Evolutionary conservation across 2,329 filamentous ascomycete genomes (phyloP).

Genomic region (Calonectria crousiana): DNA sequence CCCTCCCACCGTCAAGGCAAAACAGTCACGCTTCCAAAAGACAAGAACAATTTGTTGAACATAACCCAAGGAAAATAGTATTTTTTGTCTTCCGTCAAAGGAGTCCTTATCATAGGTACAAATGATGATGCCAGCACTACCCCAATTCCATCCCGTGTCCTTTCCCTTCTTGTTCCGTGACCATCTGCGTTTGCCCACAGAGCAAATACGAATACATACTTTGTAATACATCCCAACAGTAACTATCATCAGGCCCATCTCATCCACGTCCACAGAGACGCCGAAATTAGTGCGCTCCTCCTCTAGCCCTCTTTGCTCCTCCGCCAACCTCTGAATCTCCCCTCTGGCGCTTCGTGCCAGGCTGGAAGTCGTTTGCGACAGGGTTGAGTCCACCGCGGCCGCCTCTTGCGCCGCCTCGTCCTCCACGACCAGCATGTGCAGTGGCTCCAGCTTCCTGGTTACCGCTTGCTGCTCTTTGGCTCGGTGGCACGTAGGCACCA

Average conservation of each 20-base stretch:
- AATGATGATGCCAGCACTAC: slow-evolving; percentile 32
- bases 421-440: slow-evolving; percentile 48
- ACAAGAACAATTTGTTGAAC: not conserved
- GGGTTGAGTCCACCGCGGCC: slow-evolving; percentile 62
- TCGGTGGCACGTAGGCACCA: slow-evolving; percentile 52
- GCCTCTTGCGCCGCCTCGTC: slow-evolving; percentile 57
- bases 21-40: not conserved
- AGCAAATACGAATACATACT: slow-evolving; percentile 34
- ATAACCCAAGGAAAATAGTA: slow-evolving; percentile 31
- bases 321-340: slow-evolving; percentile 62
- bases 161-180: slow-evolving; percentile 30
- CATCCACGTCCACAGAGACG: not conserved
- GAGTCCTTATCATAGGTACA: slow-evolving; percentile 32
- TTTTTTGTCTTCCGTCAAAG: slow-evolving; percentile 39
- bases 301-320: slow-evolving; percentile 57
- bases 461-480: slow-evolving; percentile 51
- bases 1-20: too few relatives aligned
- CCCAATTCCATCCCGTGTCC: slow-evolving; percentile 27
- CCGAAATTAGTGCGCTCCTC: slow-evolving; percentile 52
- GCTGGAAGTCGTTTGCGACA: slow-evolving; percentile 67
- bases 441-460: slow-evolving; percentile 50
- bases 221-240: slow-evolving; percentile 40
- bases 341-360: slow-evolving; percentile 68
- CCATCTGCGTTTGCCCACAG: slow-evolving; percentile 27
- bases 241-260: slow-evolving; percentile 20